These are phyloP conservation scores for Eucalyptus regnans DNA, from an alignment of 345 rosid genomes.

Conservation along the genomic window DNA sequence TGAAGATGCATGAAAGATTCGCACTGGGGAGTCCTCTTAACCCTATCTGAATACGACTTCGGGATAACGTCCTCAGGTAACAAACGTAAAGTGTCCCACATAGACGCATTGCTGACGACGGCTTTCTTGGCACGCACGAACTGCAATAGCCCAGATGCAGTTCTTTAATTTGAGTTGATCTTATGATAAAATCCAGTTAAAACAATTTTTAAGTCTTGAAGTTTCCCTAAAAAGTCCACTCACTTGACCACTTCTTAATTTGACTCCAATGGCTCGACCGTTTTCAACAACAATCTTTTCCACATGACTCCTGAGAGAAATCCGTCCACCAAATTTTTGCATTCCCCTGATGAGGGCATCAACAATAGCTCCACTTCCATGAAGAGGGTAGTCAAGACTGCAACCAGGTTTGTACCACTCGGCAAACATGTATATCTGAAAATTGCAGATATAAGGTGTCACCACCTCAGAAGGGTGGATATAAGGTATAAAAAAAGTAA, in stretches of 20 bases:
- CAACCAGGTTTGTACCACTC: conserved; percentile 97
- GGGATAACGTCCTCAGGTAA: conserved; percentile 62
- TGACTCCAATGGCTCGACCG: conserved; percentile 69
- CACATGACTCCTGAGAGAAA: conserved; percentile 71
- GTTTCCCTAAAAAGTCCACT: conserved; percentile 2
- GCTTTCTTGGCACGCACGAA: conserved; percentile 77
- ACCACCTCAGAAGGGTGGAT: background rate
- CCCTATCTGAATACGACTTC: conserved; percentile 31
- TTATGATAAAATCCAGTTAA: background rate
- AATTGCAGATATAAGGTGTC: background rate
- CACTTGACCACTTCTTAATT: conserved; percentile 81
- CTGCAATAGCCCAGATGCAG: conserved; percentile 19
- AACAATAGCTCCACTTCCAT: conserved; percentile 76
- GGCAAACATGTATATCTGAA: conserved; percentile 93
- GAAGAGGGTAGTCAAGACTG: conserved; percentile 70
- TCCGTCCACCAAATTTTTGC: conserved; percentile 69
- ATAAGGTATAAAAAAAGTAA: background rate
- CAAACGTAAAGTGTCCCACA: conserved; percentile 82
- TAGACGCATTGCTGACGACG: conserved; percentile 86
- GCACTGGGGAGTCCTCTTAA: conserved; percentile 53
- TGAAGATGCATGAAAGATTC: conserved; percentile 99
- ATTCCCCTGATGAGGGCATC: conserved; percentile 82
- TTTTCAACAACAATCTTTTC: conserved; percentile 66
- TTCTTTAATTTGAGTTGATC: background rate
- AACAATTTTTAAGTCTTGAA: background rate